Evolutionary conservation across 2,329 filamentous ascomycete genomes (phyloP).

Genomic region (Ophiosphaerella narmari): DNA sequence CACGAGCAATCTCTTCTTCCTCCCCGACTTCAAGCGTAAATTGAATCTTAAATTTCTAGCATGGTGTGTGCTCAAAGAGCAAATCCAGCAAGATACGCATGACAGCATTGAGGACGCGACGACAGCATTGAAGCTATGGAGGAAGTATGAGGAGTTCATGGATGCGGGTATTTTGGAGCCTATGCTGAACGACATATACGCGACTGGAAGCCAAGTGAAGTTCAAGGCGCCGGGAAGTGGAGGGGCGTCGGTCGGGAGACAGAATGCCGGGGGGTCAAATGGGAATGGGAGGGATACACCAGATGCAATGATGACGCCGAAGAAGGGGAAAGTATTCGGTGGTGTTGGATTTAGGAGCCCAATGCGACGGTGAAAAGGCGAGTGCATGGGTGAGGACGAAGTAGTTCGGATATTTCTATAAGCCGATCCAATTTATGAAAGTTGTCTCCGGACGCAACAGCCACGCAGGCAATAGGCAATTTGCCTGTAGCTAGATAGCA

Average conservation of each 20-base stretch:
- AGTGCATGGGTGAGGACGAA: too few relatives aligned
- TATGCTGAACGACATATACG: conserved; percentile 86
- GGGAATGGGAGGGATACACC: conserved; percentile 58
- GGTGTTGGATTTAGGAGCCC: conserved; percentile 45
- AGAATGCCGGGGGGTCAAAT: conserved; percentile 4
- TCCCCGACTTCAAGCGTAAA: conserved; percentile 79
- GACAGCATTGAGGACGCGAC: conserved; percentile 95
- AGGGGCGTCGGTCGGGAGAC: conserved; percentile 7
- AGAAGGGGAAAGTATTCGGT: conserved; percentile 46
- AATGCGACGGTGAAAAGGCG: conserved; percentile 20
- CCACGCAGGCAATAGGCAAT: too few relatives aligned
- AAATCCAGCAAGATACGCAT: conserved; percentile 90
- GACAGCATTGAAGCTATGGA: conserved; percentile 85
- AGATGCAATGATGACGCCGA: conserved; percentile 60
- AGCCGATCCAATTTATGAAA: too few relatives aligned
- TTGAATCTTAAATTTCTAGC: conserved; percentile 89
- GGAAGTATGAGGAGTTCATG: conserved; percentile 86
- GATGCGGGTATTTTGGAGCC: conserved; percentile 82
- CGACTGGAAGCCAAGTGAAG: conserved; percentile 61
- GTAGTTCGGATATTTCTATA: too few relatives aligned
- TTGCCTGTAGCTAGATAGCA: too few relatives aligned
- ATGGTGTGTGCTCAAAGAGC: conserved; percentile 84
- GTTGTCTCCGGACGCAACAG: too few relatives aligned
- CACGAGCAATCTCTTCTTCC: conserved; percentile 89
- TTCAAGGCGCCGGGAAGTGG: conserved; percentile 43